Evolutionary conservation across 257 asterid species (phyloP).

Genomic region (Scutellaria baicalensis): DNA sequence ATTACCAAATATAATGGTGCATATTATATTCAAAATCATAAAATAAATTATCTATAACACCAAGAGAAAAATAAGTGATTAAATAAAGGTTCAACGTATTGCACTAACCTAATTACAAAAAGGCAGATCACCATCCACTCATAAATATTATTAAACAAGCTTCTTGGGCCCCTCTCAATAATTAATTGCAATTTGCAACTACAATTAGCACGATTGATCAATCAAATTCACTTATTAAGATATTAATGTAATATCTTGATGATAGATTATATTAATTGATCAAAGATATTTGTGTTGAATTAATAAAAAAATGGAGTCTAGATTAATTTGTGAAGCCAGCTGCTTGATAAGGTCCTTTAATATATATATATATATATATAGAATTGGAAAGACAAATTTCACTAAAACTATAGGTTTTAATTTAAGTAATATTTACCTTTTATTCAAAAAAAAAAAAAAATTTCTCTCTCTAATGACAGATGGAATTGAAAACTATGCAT

Average conservation of each 20-base stretch:
- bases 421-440: too few species aligned
- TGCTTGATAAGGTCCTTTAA: too few species aligned
- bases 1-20: not conserved
- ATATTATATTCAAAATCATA: not conserved
- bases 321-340: too few species aligned
- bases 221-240: too few species aligned
- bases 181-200: not conserved
- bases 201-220: not conserved
- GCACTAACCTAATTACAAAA: not conserved
- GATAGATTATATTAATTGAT: too few species aligned
- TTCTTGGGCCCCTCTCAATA: not conserved
- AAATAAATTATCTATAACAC: not conserved
- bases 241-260: too few species aligned
- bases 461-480: not conserved
- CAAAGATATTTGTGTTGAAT: too few species aligned
- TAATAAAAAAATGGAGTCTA: too few species aligned
- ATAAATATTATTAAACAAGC: not conserved
- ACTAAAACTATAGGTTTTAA: not conserved
- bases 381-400: not conserved
- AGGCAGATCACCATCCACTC: conserved; percentile 11
- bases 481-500: not conserved
- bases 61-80: not conserved
- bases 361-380: too few species aligned
- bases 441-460: too few species aligned
- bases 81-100: not conserved